Conservation (phyloP, 2,329 filamentous ascomycete species). For the Phialemoniopsis sp. region DNA sequence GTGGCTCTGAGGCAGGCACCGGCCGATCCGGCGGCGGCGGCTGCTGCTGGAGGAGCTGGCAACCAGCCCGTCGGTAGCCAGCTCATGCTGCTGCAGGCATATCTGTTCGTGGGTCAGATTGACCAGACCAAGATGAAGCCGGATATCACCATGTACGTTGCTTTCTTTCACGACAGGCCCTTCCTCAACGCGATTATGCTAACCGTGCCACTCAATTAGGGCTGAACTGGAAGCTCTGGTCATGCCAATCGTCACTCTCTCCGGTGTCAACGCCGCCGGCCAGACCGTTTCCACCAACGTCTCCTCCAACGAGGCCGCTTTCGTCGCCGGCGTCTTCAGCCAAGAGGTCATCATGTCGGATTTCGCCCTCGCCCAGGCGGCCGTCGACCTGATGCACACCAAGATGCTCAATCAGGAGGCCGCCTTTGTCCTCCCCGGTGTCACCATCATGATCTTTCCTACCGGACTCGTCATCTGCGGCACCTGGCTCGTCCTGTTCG, state of each 20-base stretch:
- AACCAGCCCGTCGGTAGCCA: slow-evolving; percentile 7
- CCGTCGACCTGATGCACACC: slow-evolving; percentile 39
- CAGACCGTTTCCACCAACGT: slow-evolving; percentile 57
- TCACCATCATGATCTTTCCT: slow-evolving; percentile 65
- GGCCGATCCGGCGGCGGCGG: slow-evolving; percentile 1
- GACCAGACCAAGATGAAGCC: slow-evolving; percentile 49
- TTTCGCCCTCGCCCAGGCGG: slow-evolving; percentile 40
- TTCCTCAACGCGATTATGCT: slow-evolving; percentile 9
- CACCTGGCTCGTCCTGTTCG: slow-evolving; percentile 55
- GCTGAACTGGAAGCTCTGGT: slow-evolving; percentile 58
- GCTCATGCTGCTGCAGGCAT: slow-evolving; percentile 52
- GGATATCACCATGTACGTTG: slow-evolving; percentile 58
- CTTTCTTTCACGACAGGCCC: background rate
- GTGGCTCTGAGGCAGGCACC: slow-evolving; percentile 14
- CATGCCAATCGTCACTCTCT: slow-evolving; percentile 64
- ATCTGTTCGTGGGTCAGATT: slow-evolving; percentile 67
- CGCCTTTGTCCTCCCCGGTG: slow-evolving; percentile 67
- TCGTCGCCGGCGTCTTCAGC: slow-evolving; percentile 68
- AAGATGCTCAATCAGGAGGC: slow-evolving; percentile 46
- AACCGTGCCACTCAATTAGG: slow-evolving; percentile 25
- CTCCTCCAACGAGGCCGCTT: slow-evolving; percentile 66
- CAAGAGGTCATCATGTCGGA: slow-evolving; percentile 48
- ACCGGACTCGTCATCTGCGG: slow-evolving; percentile 64
- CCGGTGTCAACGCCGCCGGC: slow-evolving; percentile 49
- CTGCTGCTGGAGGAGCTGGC: background rate